Evolutionary conservation across 129 eudicot genomes (phyloP), one percentile per base, ranked within the genome.

Genomic region (Lactuca saligna): DNA sequence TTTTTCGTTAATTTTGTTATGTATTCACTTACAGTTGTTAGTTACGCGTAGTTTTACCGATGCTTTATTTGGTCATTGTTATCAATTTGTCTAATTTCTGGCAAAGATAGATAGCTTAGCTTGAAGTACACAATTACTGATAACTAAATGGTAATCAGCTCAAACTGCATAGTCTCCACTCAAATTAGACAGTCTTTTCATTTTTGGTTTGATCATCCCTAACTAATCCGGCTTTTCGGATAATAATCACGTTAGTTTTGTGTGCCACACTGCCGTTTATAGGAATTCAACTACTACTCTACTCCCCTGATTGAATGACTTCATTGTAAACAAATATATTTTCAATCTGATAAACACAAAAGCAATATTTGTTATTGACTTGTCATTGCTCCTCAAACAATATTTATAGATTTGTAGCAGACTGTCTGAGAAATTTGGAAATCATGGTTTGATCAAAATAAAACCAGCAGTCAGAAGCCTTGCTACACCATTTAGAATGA

Each of bases 391-490:
- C 42, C 17, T 68, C 34, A 39, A 70, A 69, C 54, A 68, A 15
- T 63, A 35, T 82, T 82, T 51, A 34, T 62, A 93, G 99, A 90
- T 85, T 48, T 93, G 99, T 57, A 75, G 92, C 65, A 89, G 71
- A 69, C 69, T 89, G 16, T 93, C 87, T 32, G 96, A 93, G 60
- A 93, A 85, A 72, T 93, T 93, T 50, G 93, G 90, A 61, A 93
- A 85, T 81, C 99, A 93, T 79, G 99, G 96, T 37, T 82, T 93
- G 57, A 86, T 83, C 50, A 93, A 93, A 82, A 83, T 61, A 53
- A 82, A 85, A 41, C 99, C 99, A n/a, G 68, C 95, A 12, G 93
- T 93, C 65, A 89, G 99, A 83, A 93, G 99, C 64, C 93, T 93
- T 31, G 82, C 83, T 61, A 80, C 89, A 41, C 99, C 99, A 54